Evolutionary conservation across 495 filamentous ascomycete species (phyloP).

Genomic region (Penicillium atrosanguineum): DNA sequence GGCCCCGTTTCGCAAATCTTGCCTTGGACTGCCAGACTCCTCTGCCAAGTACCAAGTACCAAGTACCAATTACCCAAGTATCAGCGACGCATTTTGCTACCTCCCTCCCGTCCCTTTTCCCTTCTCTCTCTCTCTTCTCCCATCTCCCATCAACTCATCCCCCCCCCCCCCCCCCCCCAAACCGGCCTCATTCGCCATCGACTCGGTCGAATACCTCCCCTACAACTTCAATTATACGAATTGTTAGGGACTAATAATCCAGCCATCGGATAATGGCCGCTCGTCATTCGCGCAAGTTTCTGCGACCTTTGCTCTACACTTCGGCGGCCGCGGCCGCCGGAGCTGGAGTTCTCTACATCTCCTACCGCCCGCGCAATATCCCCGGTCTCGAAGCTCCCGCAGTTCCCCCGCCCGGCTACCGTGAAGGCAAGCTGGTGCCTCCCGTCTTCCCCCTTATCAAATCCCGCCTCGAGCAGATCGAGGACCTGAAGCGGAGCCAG

Average conservation of each 20-base stretch:
- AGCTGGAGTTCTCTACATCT: constrained; percentile 67
- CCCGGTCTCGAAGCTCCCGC: constrained; percentile 76
- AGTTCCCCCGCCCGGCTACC: constrained; percentile 79
- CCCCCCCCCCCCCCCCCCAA: too few relatives aligned
- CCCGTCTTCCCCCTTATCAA: constrained; percentile 80
- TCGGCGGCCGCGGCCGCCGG: constrained; percentile 55
- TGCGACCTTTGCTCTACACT: constrained; percentile 61
- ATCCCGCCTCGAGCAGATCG: constrained; percentile 57
- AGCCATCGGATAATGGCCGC: constrained; percentile 51
- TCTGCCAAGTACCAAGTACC: background rate
- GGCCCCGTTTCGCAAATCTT: constrained; percentile 13
- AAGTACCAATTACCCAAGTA: too few relatives aligned
- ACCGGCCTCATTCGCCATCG: background rate
- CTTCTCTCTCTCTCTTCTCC: constrained; percentile 16
- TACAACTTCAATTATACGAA: background rate
- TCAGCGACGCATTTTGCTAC: constrained; percentile 15
- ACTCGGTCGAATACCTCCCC: background rate
- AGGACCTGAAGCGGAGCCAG: constrained; percentile 45
- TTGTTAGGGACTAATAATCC: constrained; percentile 1
- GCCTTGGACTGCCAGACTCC: constrained; percentile 6
- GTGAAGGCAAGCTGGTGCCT: constrained; percentile 72
- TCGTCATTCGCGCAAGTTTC: constrained; percentile 53
- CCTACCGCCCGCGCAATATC: constrained; percentile 82
- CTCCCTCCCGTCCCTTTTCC: constrained; percentile 19
- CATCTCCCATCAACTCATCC: constrained; percentile 14